phyloP scores from a whole-genome alignment of 805 yeast genomes.

The Diddensiella transvaalensis region DNA sequence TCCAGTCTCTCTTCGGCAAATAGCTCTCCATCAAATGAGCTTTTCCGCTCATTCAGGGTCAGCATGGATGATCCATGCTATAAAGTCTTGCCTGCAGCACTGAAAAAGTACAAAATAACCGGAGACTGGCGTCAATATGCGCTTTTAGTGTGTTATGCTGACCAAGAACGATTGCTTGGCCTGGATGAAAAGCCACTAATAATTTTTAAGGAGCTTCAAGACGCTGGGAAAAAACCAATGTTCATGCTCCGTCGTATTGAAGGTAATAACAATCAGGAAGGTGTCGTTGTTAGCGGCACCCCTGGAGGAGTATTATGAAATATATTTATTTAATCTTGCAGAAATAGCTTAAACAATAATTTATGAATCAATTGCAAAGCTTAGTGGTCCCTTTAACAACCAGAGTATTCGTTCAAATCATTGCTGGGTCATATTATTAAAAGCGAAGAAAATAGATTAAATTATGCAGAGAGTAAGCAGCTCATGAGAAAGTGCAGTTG shows the following conservation, averaged over 20 bases:
- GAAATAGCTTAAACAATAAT: background rate
- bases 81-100: constrained; percentile 81
- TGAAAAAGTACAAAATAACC: constrained; percentile 75
- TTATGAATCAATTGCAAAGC: too few relatives aligned
- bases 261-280: constrained; percentile 28
- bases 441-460: too few relatives aligned
- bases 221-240: constrained; percentile 81
- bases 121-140: constrained; percentile 89
- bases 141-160: constrained; percentile 84
- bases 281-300: constrained; percentile 22
- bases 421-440: too few relatives aligned
- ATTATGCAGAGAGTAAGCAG: too few relatives aligned
- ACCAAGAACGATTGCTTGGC: constrained; percentile 78
- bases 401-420: too few relatives aligned
- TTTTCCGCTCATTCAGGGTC: constrained; percentile 77
- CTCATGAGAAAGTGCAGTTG: too few relatives aligned
- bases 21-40: constrained; percentile 44
- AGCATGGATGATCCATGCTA: constrained; percentile 89
- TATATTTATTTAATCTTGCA: background rate
- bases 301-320: constrained; percentile 28
- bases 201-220: constrained; percentile 79
- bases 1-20: constrained; percentile 1
- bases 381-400: too few relatives aligned
- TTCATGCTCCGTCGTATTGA: constrained; percentile 88
- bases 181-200: constrained; percentile 85